Percentiles rank a stretch among this genome's conserved stretches.
These are phyloP conservation scores for Kurtzmaniella quercitrusa DNA, from an alignment of 1,139 yeast genomes.

Conservation along the genomic window DNA sequence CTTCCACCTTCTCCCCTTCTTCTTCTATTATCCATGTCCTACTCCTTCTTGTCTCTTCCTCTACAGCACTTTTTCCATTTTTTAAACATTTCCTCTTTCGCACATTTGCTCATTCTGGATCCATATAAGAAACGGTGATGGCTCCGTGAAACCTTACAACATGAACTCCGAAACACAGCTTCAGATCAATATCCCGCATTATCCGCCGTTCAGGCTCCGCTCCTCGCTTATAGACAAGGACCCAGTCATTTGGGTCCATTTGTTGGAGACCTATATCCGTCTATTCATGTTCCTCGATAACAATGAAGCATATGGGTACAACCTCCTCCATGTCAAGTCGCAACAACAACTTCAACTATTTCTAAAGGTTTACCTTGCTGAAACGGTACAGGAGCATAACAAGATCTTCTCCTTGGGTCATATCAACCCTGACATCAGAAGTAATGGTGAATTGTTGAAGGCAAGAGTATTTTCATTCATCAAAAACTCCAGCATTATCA, in stretches of 20 bases:
- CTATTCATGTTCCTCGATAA: constrained; percentile 43
- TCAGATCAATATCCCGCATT: constrained; percentile 45
- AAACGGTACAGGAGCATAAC: constrained; percentile 55
- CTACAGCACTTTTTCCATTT: not conserved
- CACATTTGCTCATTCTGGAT: not conserved
- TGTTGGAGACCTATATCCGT: constrained; percentile 57
- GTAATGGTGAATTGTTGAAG: constrained; percentile 46
- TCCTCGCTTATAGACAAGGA: constrained; percentile 74
- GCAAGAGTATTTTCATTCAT: constrained; percentile 50
- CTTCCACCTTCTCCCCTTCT: no score
- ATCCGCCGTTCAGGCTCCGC: constrained; percentile 68
- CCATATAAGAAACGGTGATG: not conserved
- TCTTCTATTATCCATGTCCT: no score
- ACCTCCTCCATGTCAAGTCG: constrained; percentile 44
- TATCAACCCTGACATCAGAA: constrained; percentile 61
- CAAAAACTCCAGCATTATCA: constrained; percentile 48
- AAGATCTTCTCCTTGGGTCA: constrained; percentile 65
- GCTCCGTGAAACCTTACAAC: not conserved
- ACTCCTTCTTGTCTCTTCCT: no score
- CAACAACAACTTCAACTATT: constrained; percentile 57
- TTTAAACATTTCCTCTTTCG: not conserved
- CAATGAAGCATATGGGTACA: constrained; percentile 19
- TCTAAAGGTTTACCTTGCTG: constrained; percentile 52
- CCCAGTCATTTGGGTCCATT: constrained; percentile 77
- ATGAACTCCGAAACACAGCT: not conserved